Base-by-base conservation (phyloP, 805 yeast species). In the Brettanomyces nanus region DNA sequence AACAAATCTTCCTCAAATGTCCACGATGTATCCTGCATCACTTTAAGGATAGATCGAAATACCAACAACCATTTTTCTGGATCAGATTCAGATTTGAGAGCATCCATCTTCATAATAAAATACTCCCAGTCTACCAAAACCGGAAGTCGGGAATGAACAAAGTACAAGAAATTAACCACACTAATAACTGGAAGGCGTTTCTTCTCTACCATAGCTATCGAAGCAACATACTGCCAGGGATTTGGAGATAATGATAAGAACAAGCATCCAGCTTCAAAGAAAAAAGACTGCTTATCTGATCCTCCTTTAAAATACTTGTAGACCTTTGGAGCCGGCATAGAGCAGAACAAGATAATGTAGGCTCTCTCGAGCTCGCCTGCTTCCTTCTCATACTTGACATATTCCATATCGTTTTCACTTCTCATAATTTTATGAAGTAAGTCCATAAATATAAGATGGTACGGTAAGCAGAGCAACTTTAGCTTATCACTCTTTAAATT, bases 121-220 rank as follows among this genome's bases (percentile, higher is more conserved):
- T 39, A 54, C 22, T 53, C 60, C 63, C 63, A 59, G 41, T 58
- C 58, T 14, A 45, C 48, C 15, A 50, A 36, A 9, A 57, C 53
- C 5, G 44, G 44, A 3, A 37, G 20, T 25, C 37, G 39, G 5
- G 58, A 47, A 23, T 53, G 51, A 15, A 58, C 28, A 25, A 54
- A 54, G 32, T 49, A 57, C 1, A 57, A 36, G 23, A 51, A 52
- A 15, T 42, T 42, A 3, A 51, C 41, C 13, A 56, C 52, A 32
- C 49, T 48, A 5, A 36, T 4, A 22, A 36, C 29, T 7, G 30
- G 13, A 19, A 48, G 40, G 7, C 38, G 39, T 3, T 56, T 29
- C 1, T 37, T 26, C 19, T 39, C 6, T 9, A 41, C 45, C 9
- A 28, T 30, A 6, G 49, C 33, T 0, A 49, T 23, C 0, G 39